Evolutionary conservation across 1,284 basidiomycete species (phyloP).

Genomic region (Waitea zeae): DNA sequence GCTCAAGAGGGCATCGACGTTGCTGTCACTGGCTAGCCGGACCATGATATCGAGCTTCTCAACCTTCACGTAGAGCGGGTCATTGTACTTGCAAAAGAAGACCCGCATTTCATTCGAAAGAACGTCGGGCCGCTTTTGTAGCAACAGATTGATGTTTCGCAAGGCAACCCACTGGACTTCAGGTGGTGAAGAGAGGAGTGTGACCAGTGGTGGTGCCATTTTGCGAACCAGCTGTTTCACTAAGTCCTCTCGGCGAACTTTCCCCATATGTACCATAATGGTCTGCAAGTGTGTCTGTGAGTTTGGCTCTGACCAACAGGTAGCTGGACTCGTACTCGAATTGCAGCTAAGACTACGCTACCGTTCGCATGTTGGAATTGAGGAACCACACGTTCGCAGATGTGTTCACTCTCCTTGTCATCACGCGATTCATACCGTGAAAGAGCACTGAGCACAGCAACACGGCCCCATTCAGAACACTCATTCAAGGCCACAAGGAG

Average conservation of each 20-base stretch:
- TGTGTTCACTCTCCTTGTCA: slow-evolving; percentile 93
- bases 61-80: slow-evolving; percentile 94
- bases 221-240: slow-evolving; percentile 80
- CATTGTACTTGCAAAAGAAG: slow-evolving; percentile 99
- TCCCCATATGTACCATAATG: slow-evolving; percentile 91
- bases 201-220: slow-evolving; percentile 93
- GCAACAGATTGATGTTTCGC: slow-evolving; percentile 89
- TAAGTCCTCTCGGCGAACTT: slow-evolving; percentile 73
- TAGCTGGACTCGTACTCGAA: slow-evolving; percentile 49
- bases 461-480: slow-evolving; percentile 97
- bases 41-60: slow-evolving; percentile 99
- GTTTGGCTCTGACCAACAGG: no score
- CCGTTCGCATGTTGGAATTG: slow-evolving; percentile 98
- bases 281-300: no score
- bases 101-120: slow-evolving; percentile 94
- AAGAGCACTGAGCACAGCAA: slow-evolving; percentile 80
- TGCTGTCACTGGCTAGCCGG: slow-evolving; percentile 78
- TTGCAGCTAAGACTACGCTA: slow-evolving; percentile 85
- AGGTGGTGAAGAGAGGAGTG: slow-evolving; percentile 58
- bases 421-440: slow-evolving; percentile 73
- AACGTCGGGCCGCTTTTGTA: slow-evolving; percentile 84
- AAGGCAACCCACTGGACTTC: slow-evolving; percentile 95
- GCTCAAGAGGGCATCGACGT: slow-evolving; percentile 86
- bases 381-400: slow-evolving; percentile 94
- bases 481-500: slow-evolving; percentile 93